Base-by-base conservation (phyloP, 1,284 basidiomycete genomes). In the Stereum hirsutum region DNA sequence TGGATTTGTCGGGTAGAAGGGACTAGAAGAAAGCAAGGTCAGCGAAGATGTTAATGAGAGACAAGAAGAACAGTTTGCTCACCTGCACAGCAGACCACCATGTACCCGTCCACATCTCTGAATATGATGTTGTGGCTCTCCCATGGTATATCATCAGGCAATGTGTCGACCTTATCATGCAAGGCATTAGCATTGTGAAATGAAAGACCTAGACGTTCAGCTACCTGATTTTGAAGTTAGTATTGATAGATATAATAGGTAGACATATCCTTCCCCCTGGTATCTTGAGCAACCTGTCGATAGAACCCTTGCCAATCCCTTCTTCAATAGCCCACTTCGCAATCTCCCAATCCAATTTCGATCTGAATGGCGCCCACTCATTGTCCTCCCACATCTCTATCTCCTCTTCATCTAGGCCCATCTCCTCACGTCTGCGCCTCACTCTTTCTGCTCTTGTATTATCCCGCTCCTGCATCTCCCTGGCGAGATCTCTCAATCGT, bases 21-120 rank as follows among this genome's bases (percentile, higher is more conserved):
- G 41, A 31, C 50, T 54, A n/a, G n/a, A n/a, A n/a, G n/a, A n/a
- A n/a, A n/a, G 36, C 17, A 33, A 21, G 6, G 23, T 14, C 21
- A 42, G 8, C 10, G 5, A 12, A 33, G 12, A 4, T 32, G 12
- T 30, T 30, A 30, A 15, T 27, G 28, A 33, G 26, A 21, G 41
- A 5, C 12, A 21, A 26, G 28, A 12, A 12, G 35, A 3, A 20
- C 6, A 10, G 21, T 7, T 41, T 36, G 6, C 55, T 40, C 24
- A 59, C 58, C 47, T 58, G 57, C 1, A 40, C 46, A 1, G 53
- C 24, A 52, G 52, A 57, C 57, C 56, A 57, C 54, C 56, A 58
- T 23, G 57, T 47, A 1, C 30, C 57, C 1, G 49, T 54, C 46
- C 50, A 52, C 49, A 57, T 54, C 38, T 57, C 54, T 27, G 0